Base-by-base conservation (phyloP, 2,329 filamentous ascomycete species). In the Epichloe scottii region DNA sequence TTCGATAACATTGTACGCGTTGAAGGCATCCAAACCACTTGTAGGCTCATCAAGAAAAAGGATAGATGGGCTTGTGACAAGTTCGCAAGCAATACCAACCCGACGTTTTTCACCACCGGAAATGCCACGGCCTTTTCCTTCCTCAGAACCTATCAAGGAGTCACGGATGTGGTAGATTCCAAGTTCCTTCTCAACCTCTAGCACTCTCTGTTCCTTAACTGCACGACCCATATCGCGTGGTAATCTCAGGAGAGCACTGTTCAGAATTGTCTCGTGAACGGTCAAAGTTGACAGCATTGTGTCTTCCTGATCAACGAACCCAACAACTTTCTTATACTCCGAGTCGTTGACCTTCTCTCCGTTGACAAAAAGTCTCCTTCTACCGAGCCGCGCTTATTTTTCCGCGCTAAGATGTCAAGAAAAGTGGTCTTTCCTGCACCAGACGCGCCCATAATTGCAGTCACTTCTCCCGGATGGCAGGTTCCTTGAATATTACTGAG, bases 401-500 rank as follows among this genome's bases (percentile, higher is more conserved):
- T 98, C 56, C 90, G 83, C 8, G 93, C 93, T 45, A 98, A 74
- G 53, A 98, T 95, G 63, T 98, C 93, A 43, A 98, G 73, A 67
- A 98, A 97, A 0, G 89, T 95, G 0, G 93, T 98, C 71, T 98
- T 98, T 53, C 93, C 93, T 41, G 93, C 94, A 33, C 93, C 93
- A 0, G 93, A 98, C 7, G 93, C 91, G 51, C 93, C 93, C 91
- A 98, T 98, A 60, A 98, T 95, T 8, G 93, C 93, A 57, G 91
- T 88, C 7, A 97, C 81, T 65, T 98, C 89, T n/a, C 94, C 94
- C 2, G 91, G 89, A 58, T 86, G 85, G n/a, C 91, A 90, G 41
- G 89, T 82, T 45, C 93, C 93, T 57, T 85, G 83, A 35, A 98
- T 85, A 14, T 79, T 81, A 15, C 78, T 77, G 3, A 98, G 74